Evolutionary conservation across 2,329 filamentous ascomycete genomes (phyloP), one percentile per base, ranked within the genome.

Genomic region (Calonectria pteridis): DNA sequence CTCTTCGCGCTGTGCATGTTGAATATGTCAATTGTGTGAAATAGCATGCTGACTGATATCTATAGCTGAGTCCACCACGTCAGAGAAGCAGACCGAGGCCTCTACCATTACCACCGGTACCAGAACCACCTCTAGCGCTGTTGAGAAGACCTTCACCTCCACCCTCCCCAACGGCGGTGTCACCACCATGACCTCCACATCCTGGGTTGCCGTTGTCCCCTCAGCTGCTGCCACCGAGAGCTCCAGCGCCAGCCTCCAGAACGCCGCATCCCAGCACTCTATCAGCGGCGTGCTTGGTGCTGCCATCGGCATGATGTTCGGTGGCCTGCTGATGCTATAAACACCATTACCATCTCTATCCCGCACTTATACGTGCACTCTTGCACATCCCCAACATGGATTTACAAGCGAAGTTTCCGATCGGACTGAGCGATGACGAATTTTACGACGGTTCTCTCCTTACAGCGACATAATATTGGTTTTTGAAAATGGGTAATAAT

Each of bases 171-270:
- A 88, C 63, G 89, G 89, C 31, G 85, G 83, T 37, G 82, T 87
- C 67, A 85, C 85, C 4, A 84, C 86, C 16, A 81, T 89, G 63
- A 89, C 88, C 14, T 85, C 85, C n/a, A 90, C 88, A 1, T 88
- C 87, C 0, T 88, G 84, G 78, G 88, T 90, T 3, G 85, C 83
- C 28, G 85, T 87, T 49, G 83, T 85, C 14, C 85, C 87, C 1
- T 82, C 84, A 0, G 76, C 80, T 28, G 75, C 81, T 35, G 69
- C 82, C 13, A 81, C 81, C n/a, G 73, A 75, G 20, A 75, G 75
- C 71, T 77, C 77, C 68, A 78, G 80, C 50, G 82, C 85, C 43
- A 81, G 79, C 35, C 80, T 87, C 35, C 86, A 87, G 75, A 85
- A 84, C 74, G 83, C 78, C 5, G 85, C 83, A 23, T 73, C 75